Evolutionary conservation across 805 yeast genomes (phyloP), one percentile per base, ranked within the genome.

Genomic region (Priceomyces melissophilus): DNA sequence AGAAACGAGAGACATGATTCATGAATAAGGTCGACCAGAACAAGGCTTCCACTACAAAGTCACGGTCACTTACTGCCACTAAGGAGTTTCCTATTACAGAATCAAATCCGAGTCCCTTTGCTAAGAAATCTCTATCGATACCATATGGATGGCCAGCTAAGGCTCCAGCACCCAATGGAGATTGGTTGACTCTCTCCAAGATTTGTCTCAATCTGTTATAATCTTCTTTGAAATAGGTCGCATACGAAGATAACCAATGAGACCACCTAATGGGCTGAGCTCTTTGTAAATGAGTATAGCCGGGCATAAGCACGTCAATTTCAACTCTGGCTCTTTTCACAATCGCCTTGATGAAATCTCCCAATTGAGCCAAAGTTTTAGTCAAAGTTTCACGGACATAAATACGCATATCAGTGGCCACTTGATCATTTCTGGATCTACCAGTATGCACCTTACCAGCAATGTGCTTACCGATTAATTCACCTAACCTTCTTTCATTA

Each of bases 251-350:
- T 50, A 93, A 73, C 96, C 97, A 91, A 63, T 93, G 99, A 1
- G 97, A 75, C 99, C 99, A 93, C 69, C 99, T 81, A 58, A 93
- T 93, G n/a, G 99, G 99, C 68, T 90, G 99, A 2, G 98, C 98
- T 63, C 96, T 85, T 74, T 93, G 99, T 61, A 93, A 73, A 69
- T 93, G 99, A 10, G 99, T 93, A 71, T 93, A 93, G 33, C 99
- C 99, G 9, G 99, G 99, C 98, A 93, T 93, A 58, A 93, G 75
- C 13, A 84, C 85, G 53, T 85, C 95, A 44, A 93, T 86, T 67
- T 93, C 99, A 27, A 74, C 61, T 55, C 79, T 83, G 4, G 95
- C 96, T 58, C 99, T 80, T 42, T 73, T 73, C 32, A 81, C 57
- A 50, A 93, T 76, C 13, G 82, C 82, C 46, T 69, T 60, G 58